phyloP scores from a whole-genome alignment of 78 protist genomes.

The Kipferlia bialata region DNA sequence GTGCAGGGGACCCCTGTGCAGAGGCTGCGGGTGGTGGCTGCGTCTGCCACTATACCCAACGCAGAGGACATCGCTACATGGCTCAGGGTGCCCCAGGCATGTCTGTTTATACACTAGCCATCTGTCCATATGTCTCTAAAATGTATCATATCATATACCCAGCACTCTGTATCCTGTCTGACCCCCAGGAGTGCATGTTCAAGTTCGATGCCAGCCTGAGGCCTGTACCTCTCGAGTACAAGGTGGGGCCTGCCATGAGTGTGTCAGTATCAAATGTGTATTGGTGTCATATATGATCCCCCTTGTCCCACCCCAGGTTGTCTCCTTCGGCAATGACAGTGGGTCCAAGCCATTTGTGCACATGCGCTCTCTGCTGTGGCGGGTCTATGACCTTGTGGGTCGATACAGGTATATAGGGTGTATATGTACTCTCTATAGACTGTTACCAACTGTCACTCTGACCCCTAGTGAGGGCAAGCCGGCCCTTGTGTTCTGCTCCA shows the following conservation, averaged over 20 bases:
- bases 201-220: constrained; percentile 7
- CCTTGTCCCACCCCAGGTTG: too few species aligned
- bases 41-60: constrained; percentile 47
- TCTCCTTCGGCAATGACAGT: too few species aligned
- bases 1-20: background rate
- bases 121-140: too few species aligned
- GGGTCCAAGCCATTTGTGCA: constrained; percentile 24
- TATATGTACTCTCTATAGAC: too few species aligned
- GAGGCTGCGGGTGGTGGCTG: constrained; percentile 25
- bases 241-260: too few species aligned
- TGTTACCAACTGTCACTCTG: too few species aligned
- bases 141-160: too few species aligned
- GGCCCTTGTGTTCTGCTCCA: constrained; percentile 33
- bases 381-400: constrained; percentile 2
- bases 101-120: too few species aligned
- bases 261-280: too few species aligned
- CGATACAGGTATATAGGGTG: too few species aligned
- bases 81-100: background rate
- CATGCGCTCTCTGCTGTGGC: constrained; percentile 17
- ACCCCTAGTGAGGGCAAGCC: constrained; percentile 22
- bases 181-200: background rate
- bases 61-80: constrained; percentile 22
- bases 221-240: constrained; percentile 6
- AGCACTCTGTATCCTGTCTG: too few species aligned
- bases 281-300: too few species aligned